Base-by-base conservation (phyloP, 192 early-diverging fungal species). In the Backusella circina region DNA sequence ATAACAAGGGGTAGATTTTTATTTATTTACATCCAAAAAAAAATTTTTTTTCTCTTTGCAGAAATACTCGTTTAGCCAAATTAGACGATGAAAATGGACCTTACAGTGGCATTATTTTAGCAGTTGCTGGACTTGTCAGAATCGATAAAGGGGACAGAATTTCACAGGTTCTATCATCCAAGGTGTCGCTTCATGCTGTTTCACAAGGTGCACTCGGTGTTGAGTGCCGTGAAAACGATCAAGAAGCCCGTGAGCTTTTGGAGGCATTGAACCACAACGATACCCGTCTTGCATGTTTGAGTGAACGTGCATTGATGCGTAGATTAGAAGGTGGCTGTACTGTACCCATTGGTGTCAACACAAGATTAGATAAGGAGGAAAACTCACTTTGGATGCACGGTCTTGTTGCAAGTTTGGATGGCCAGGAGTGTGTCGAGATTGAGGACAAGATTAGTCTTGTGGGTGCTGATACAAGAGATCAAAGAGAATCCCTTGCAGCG, bases 251-350 rank as follows among this genome's bases (percentile, higher is more conserved):
- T 16, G 68, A 73, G 28, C 32, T 95, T 23, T 77, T 96, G n/a
- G 77, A 74, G 3, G 80, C 85, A 16, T 88, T 99, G 21, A 88
- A 93, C 39, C 90, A 96, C 73, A 21, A 75, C 39, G 80, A 80
- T 6, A 90, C 95, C 0, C 79, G 90, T 35, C 67, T 96, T 28
- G 78, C 87, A 51, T 96, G 94, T 70, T 78, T 86, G 38, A 91
- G 93, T 10, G 96, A 99, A 79, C 94, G 96, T 15, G 84, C 90
- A 38, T 87, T 97, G 75, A 96, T 97, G 95, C 87, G 92, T 30
- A 86, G 81, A 35, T 82, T 99, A 28, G 95, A 99, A 84, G 97
- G 97, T 39, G 97, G 97, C 3, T 99, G 97, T 85, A 93, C 90
- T 65, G 96, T 99, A 54, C 96, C 97, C 4, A 91, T 98, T 74